Base-by-base conservation (phyloP, 257 asterid species). In the Capsicum pubescens region DNA sequence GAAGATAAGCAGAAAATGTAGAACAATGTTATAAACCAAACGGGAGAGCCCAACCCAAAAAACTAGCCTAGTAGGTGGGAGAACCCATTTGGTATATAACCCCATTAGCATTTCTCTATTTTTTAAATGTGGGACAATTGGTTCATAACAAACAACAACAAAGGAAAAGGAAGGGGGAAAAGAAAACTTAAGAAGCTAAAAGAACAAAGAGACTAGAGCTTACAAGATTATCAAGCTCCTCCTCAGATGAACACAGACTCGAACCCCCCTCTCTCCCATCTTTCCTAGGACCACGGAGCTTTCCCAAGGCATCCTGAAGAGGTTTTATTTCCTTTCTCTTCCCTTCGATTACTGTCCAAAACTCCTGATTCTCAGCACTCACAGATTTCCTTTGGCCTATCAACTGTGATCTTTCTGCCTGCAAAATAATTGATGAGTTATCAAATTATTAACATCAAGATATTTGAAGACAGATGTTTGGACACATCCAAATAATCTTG, bases 251-350 rank as follows among this genome's bases (percentile, higher is more conserved):
- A 89, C 97, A 93, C 74, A 95, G 61, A 80, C 83, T 84, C 17
- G 89, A 32, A 48, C 93, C 90, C 84, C 91, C 89, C 48, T 77
- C 82, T 46, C 85, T 86, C 26, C 89, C 89, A 13, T 74, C 72
- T 67, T 50, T 83, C 71, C 88, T 84, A 64, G 88, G 66, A 86
- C 93, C 95, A 68, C 93, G 89, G 86, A 94, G 85, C 88, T 92
- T 92, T 82, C 97, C 97, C 77, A 94, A 86, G 61, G 96, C 97
- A 84, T 93, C 91, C 89, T 92, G 93, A 79, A 93, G 90, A 82
- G 98, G 98, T 83, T 92, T 95, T 89, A 92, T 92, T 86, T 92
- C 96, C 86, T 91, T 94, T 87, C 89, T 91, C 87, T 94, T 94
- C 88, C 91, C 98, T 61, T 90, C 97, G 83, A 94, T 90, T 21